Conservation (phyloP, 179 eudicot genomes). For the Corrigiola litoralis region DNA sequence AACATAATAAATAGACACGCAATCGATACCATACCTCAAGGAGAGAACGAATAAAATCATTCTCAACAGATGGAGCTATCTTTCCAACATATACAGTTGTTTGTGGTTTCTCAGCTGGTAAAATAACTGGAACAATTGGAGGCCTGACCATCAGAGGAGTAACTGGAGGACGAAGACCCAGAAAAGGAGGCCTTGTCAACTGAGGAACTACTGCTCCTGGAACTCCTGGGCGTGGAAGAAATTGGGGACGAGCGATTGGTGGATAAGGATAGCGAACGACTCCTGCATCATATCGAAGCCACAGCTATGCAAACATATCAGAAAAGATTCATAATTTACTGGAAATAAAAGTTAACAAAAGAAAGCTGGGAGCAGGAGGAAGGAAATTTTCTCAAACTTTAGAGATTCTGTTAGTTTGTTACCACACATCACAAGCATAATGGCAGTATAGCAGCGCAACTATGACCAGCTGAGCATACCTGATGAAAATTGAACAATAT, state of each 20-base stretch:
- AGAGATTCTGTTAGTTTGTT: slow-evolving; percentile 42
- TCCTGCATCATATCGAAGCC: slow-evolving; percentile 58
- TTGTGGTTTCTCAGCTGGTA: slow-evolving; percentile 72
- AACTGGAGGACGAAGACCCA: slow-evolving; percentile 59
- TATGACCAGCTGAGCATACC: slow-evolving; percentile 84
- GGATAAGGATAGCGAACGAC: slow-evolving; percentile 69
- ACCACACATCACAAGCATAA: slow-evolving; percentile 81
- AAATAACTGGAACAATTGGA: slow-evolving; percentile 38
- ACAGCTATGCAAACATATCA: slow-evolving; percentile 69
- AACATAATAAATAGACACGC: neutral
- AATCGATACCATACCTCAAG: slow-evolving; percentile 51
- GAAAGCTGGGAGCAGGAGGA: slow-evolving; percentile 5
- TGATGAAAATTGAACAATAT: slow-evolving; percentile 50
- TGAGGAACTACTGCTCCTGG: slow-evolving; percentile 32
- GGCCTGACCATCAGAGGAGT: slow-evolving; percentile 60
- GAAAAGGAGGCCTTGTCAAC: slow-evolving; percentile 54
- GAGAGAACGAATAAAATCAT: slow-evolving; percentile 79
- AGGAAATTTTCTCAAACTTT: slow-evolving; percentile 27
- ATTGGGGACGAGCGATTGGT: slow-evolving; percentile 55
- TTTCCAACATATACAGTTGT: slow-evolving; percentile 93
- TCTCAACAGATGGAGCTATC: slow-evolving; percentile 80
- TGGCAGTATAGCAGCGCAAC: slow-evolving; percentile 75
- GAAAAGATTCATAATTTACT: slow-evolving; percentile 29
- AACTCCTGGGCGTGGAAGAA: slow-evolving; percentile 62
- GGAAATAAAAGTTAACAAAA: neutral